Evolutionary conservation across 2,329 filamentous ascomycete genomes (phyloP).

Genomic region (Neonectria faginata): DNA sequence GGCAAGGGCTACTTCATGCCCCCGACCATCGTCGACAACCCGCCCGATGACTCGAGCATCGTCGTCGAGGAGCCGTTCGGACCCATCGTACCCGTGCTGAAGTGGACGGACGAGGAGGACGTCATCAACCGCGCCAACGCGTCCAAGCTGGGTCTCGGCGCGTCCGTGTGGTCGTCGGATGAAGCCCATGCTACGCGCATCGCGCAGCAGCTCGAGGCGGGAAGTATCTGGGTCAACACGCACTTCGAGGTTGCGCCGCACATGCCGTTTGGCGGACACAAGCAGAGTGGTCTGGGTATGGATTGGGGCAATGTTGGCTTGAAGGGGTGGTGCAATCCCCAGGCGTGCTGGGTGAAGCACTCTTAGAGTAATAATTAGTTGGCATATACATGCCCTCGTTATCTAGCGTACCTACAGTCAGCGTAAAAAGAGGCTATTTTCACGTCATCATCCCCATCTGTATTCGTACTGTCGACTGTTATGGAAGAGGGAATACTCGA

Average conservation of each 20-base stretch:
- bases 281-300: conserved; percentile 62
- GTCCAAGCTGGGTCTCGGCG: conserved; percentile 64
- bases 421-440: too few species aligned
- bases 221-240: conserved; percentile 70
- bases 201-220: conserved; percentile 65
- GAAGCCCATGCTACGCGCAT: conserved; percentile 62
- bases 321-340: conserved; percentile 31
- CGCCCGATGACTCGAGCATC: conserved; percentile 66
- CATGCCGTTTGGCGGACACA: conserved; percentile 62
- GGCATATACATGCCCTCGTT: too few species aligned
- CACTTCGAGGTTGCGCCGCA: conserved; percentile 54
- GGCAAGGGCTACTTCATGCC: conserved; percentile 66
- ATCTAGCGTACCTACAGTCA: too few species aligned
- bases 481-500: too few species aligned
- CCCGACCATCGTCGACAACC: conserved; percentile 71
- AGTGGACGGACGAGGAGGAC: conserved; percentile 71
- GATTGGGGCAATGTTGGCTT: conserved; percentile 54
- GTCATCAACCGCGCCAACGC: conserved; percentile 68
- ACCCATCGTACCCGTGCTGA: conserved; percentile 73
- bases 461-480: too few species aligned
- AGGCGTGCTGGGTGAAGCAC: conserved; percentile 29
- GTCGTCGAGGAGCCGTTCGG: conserved; percentile 65
- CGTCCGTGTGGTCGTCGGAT: conserved; percentile 69
- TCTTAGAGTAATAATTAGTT: neutral
- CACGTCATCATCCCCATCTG: too few species aligned